A percentile compares a stretch with the other conserved stretches of the same genome.
phyloP scores from a whole-genome alignment of 176 grass and related monocot species.

The Bromus sterilis region DNA sequence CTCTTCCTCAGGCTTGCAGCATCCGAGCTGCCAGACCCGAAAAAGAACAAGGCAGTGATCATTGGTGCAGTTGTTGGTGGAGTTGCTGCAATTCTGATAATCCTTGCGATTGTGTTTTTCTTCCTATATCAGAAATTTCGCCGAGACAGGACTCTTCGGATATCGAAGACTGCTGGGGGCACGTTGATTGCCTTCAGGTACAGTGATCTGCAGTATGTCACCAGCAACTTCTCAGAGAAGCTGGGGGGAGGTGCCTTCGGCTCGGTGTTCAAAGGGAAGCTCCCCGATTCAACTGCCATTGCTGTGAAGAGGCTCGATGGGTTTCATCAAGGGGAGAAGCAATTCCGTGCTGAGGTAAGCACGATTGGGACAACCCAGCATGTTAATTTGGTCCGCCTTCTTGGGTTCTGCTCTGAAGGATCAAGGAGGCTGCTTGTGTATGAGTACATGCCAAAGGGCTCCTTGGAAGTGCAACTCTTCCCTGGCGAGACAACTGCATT shows the following conservation, averaged over 20 bases:
- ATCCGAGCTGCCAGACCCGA: constrained; percentile 52
- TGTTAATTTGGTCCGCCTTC: constrained; percentile 67
- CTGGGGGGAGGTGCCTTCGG: constrained; percentile 72
- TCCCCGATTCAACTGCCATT: constrained; percentile 57
- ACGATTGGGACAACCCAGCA: constrained; percentile 77
- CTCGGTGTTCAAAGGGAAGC: constrained; percentile 56
- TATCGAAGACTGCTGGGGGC: constrained; percentile 44
- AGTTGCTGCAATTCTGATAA: constrained; percentile 21
- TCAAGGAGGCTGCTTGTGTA: constrained; percentile 57
- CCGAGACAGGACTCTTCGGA: constrained; percentile 28
- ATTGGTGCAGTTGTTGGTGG: constrained; percentile 35
- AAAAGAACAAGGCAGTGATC: constrained; percentile 34
- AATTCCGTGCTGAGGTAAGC: constrained; percentile 93
- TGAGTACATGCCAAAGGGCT: constrained; percentile 79
- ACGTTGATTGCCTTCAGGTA: constrained; percentile 59
- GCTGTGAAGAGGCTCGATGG: constrained; percentile 79
- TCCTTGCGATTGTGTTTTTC: constrained; percentile 7
- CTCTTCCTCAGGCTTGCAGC: constrained; percentile 75
- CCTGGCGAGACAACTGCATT: constrained; percentile 24
- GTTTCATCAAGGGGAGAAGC: constrained; percentile 78
- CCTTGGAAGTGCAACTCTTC: constrained; percentile 66
- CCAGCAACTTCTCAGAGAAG: constrained; percentile 64
- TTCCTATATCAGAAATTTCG: constrained; percentile 32
- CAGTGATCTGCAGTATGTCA: constrained; percentile 58
- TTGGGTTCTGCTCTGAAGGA: constrained; percentile 79